Evolutionary conservation across 345 rosid genomes (phyloP).

Genomic region (Salix udensis): DNA sequence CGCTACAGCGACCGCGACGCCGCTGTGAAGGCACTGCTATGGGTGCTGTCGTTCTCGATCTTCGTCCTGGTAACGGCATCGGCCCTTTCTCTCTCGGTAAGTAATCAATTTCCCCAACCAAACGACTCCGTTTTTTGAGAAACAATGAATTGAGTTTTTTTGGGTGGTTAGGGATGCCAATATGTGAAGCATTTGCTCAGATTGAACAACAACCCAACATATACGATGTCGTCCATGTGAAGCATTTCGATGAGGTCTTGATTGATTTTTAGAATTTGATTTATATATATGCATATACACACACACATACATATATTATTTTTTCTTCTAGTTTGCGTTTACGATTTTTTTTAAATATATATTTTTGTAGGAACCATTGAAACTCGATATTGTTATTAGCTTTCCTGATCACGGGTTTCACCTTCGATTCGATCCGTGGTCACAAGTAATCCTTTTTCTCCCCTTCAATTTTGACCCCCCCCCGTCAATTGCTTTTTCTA

Average conservation of each 20-base stretch:
- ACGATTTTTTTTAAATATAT: no score
- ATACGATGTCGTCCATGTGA: conserved; percentile 91
- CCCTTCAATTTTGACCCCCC: neutral
- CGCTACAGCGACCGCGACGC: conserved; percentile 54
- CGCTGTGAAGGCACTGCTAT: conserved; percentile 97
- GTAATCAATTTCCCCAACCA: neutral
- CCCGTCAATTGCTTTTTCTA: neutral
- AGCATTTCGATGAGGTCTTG: conserved; percentile 83
- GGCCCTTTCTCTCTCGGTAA: conserved; percentile 90
- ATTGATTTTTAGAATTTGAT: neutral
- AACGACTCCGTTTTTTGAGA: no score
- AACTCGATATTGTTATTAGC: conserved; percentile 84
- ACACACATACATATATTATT: no score
- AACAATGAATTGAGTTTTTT: neutral
- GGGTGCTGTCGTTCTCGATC: conserved; percentile 94
- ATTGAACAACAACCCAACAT: conserved; percentile 93
- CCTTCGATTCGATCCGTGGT: conserved; percentile 95
- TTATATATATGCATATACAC: no score
- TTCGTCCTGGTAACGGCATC: conserved; percentile 84
- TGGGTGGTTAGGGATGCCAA: conserved; percentile 72
- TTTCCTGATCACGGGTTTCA: conserved; percentile 98
- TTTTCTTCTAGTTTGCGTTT: neutral
- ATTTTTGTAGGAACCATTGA: conserved; percentile 83
- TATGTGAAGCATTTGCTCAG: conserved; percentile 85
- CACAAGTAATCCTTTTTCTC: conserved; percentile 57